Evolutionary conservation across 306 rosid genomes (phyloP), one percentile per base, ranked within the genome.

Genomic region (Styphnolobium japonicum): DNA sequence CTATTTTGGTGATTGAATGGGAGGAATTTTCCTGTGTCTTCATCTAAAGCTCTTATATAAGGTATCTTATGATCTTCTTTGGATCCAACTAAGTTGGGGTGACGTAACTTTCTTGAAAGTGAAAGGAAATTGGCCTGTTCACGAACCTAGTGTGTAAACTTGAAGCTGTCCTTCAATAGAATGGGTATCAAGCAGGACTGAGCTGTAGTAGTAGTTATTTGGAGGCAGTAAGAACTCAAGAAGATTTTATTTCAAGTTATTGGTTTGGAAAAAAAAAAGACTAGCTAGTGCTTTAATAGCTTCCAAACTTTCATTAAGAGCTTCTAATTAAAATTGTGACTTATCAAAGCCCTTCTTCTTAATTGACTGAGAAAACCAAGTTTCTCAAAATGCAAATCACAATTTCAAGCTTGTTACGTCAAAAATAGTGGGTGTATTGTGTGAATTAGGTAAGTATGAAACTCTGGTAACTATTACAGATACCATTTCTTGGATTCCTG

Each of bases 401-500:
- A 6, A n/a, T 56, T 22, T 73, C 40, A 37, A 27, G 29, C 11
- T 18, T 10, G 6, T 49, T 0, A 34, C 6, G 6, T 4, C n/a
- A n/a, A 29, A 7, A 18, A 18, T 34, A 19, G 15, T 21, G 34
- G 49, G 12, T 15, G 8, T 25, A 31, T 9, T 18, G 16, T 42
- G 45, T 42, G 68, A 27, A 78, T 19, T 25, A 34, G 39, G 37
- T 9, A 14, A 60, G 70, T 31, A 43, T 60, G 48, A 57, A 78
- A 78, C 14, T 45, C 0, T 15, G 14, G 11, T 37, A 37, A 69
- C 42, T 49, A 25, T 63, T 64, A 3, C 1, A 36, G 75, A 81
- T 81, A 55, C 76, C 82, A 64, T 70, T 83, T 83, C 75, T 84
- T 82, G 93, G 90, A 89, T 85, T 84, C 89, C 12, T 7, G 63